Conservation (phyloP, 2,329 filamentous ascomycete genomes). For the Colletotrichum cereale region DNA sequence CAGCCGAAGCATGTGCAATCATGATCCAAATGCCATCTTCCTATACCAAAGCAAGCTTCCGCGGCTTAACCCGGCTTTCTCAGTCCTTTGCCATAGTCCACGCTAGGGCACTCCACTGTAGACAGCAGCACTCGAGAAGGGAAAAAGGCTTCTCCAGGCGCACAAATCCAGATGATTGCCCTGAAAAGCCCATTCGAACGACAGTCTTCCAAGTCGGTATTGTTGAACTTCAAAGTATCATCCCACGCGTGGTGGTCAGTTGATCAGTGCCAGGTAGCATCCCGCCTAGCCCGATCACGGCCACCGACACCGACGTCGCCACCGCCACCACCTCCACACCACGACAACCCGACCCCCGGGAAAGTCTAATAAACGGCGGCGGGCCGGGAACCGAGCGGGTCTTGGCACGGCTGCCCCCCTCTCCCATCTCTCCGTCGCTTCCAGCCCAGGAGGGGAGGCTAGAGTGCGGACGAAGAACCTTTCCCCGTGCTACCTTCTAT, state of each 20-base stretch:
- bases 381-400: constrained; percentile 4
- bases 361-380: constrained; percentile 20
- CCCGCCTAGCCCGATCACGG: background rate
- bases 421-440: background rate
- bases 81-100: background rate
- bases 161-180: background rate
- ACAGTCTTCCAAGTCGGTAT: background rate
- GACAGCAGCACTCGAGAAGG: background rate
- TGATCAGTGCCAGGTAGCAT: background rate
- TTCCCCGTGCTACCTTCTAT: background rate
- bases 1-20: background rate
- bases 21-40: too few species aligned
- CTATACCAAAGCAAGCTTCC: background rate
- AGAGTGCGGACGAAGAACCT: background rate
- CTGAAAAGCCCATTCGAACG: too few species aligned
- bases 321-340: background rate
- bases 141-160: background rate
- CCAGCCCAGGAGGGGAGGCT: too few species aligned
- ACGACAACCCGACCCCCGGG: constrained; percentile 2
- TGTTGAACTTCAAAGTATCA: too few species aligned
- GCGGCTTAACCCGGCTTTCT: background rate
- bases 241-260: background rate
- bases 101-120: background rate
- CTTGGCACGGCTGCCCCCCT: background rate
- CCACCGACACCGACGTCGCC: background rate